These are phyloP conservation scores for Azolla pinnata DNA, from an alignment of 75 land plant genomes.

Conservation along the genomic window DNA sequence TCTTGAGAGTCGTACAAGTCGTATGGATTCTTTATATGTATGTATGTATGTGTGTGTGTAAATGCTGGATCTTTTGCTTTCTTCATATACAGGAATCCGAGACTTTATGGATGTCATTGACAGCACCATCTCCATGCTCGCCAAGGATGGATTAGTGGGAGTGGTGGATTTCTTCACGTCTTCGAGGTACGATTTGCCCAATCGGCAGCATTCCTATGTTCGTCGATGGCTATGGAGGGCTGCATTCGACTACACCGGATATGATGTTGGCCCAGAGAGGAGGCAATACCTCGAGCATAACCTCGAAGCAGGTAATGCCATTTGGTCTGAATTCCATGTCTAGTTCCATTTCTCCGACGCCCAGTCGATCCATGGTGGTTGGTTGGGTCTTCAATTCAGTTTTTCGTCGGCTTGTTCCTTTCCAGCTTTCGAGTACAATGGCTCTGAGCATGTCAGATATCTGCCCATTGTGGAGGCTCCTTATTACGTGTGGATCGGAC, in stretches of 20 bases:
- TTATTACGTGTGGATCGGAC: constrained; percentile 30
- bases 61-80: not conserved
- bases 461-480: constrained; percentile 26
- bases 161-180: constrained; percentile 33
- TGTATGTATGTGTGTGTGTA: not conserved
- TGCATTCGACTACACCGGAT: constrained; percentile 24
- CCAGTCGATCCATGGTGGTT: too few species aligned
- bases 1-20: not conserved
- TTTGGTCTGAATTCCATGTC: too few species aligned
- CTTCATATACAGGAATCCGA: constrained; percentile 17
- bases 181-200: constrained; percentile 31
- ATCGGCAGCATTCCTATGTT: constrained; percentile 27
- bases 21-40: not conserved
- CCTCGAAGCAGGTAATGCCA: constrained; percentile 30
- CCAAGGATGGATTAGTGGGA: constrained; percentile 26
- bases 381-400: too few species aligned
- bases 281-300: constrained; percentile 30
- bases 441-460: constrained; percentile 26
- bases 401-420: not conserved
- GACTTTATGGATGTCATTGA: constrained; percentile 27
- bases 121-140: constrained; percentile 14
- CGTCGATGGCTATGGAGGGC: constrained; percentile 32
- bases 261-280: constrained; percentile 35
- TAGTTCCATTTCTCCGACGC: too few species aligned
- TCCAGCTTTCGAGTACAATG: constrained; percentile 29